Conservation (phyloP, 2,329 filamentous ascomycete species). For the Ophiostoma angusticollis region DNA sequence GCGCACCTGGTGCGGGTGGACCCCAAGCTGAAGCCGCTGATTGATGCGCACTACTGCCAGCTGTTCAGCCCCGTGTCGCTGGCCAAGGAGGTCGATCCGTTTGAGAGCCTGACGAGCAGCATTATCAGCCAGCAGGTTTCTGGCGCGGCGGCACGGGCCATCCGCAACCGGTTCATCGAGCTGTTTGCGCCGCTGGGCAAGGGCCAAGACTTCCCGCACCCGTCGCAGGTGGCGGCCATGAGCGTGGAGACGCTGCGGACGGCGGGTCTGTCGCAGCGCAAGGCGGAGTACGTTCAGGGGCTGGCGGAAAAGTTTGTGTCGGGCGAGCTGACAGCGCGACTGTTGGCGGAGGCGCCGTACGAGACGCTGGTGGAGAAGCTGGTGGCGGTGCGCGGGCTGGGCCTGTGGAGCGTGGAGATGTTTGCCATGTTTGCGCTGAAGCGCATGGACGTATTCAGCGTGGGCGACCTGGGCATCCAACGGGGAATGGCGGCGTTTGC, state of each 20-base stretch:
- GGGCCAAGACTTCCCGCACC: constrained; percentile 53
- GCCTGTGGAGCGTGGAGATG: constrained; percentile 92
- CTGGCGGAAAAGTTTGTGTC: constrained; percentile 67
- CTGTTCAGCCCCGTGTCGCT: constrained; percentile 73
- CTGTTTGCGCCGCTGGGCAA: constrained; percentile 41
- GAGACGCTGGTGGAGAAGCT: constrained; percentile 75
- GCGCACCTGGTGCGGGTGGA: constrained; percentile 64
- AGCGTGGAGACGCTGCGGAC: constrained; percentile 59
- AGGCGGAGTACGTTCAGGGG: constrained; percentile 87
- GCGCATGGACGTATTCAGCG: constrained; percentile 83
- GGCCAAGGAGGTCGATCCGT: constrained; percentile 79
- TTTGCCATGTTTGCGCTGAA: constrained; percentile 95
- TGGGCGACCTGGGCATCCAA: constrained; percentile 88
- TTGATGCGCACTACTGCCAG: constrained; percentile 62
- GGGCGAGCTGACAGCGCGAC: constrained; percentile 61
- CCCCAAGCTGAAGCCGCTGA: constrained; percentile 54
- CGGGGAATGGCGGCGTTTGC: constrained; percentile 82
- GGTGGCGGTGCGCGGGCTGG: constrained; percentile 75
- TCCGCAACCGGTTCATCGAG: constrained; percentile 71
- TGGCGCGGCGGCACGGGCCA: constrained; percentile 77
- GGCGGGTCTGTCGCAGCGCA: constrained; percentile 82
- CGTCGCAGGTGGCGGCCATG: constrained; percentile 53
- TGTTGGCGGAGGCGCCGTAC: constrained; percentile 68
- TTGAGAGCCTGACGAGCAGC: constrained; percentile 66
- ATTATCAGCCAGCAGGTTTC: constrained; percentile 97